These are phyloP conservation scores for Kwoniella newhampshirensis DNA, from an alignment of 768 basidiomycete genomes.

Conservation along the genomic window DNA sequence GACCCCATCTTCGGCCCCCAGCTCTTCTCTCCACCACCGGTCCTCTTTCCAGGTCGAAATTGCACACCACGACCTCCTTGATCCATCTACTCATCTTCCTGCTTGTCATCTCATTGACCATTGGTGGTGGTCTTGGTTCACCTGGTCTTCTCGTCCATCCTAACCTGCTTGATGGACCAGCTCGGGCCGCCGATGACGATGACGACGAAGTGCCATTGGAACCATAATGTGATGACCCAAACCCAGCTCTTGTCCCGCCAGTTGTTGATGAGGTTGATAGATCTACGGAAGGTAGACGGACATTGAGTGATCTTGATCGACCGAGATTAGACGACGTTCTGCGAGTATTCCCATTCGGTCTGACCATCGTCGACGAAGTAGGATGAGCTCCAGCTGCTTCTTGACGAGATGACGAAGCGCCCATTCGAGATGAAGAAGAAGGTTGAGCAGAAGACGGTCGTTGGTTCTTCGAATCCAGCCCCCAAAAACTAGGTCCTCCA, in stretches of 20 bases:
- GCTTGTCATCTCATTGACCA: slow-evolving; percentile 18
- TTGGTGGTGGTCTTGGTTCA: slow-evolving; percentile 43
- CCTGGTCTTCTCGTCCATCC: slow-evolving; percentile 41
- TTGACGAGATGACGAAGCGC: neutral
- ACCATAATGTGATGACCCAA: too few relatives aligned
- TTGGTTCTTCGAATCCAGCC: neutral
- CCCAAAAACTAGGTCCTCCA: slow-evolving; percentile 1
- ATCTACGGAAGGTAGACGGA: slow-evolving; percentile 22
- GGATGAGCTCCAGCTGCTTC: slow-evolving; percentile 1
- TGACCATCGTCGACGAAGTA: too few relatives aligned
- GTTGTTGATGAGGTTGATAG: neutral
- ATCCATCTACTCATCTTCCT: slow-evolving; percentile 48
- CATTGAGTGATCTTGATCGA: slow-evolving; percentile 25
- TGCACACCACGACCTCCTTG: slow-evolving; percentile 55
- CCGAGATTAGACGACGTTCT: slow-evolving; percentile 15
- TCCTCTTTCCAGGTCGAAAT: slow-evolving; percentile 85
- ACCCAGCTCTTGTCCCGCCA: neutral
- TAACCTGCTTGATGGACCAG: slow-evolving; percentile 19
- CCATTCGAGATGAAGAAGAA: neutral
- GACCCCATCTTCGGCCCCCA: slow-evolving; percentile 65
- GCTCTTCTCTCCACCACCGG: slow-evolving; percentile 72
- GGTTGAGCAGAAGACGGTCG: neutral
- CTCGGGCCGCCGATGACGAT: slow-evolving; percentile 6
- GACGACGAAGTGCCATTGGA: too few relatives aligned
- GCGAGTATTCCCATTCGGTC: slow-evolving; percentile 1